Evolutionary conservation across 208 protist genomes (phyloP).

Genomic region (Trypanosoma congolense): DNA sequence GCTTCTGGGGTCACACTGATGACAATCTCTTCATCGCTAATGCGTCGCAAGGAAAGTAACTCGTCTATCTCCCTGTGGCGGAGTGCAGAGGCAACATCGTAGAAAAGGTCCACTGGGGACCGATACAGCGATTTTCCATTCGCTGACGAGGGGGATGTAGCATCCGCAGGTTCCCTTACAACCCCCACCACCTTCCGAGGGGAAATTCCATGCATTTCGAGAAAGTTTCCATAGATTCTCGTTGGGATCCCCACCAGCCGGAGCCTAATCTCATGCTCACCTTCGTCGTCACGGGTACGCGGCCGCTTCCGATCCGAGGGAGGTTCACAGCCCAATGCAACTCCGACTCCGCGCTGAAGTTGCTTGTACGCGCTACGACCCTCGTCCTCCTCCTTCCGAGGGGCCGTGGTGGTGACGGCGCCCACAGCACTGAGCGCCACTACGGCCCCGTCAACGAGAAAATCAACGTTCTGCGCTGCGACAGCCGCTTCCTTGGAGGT

Average conservation of each 20-base stretch:
- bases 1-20: constrained; percentile 10
- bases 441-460: constrained; percentile 14
- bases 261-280: constrained; percentile 6
- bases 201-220: background rate
- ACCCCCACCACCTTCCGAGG: background rate
- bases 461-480: constrained; percentile 13
- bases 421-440: constrained; percentile 18
- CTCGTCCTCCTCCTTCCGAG: constrained; percentile 1
- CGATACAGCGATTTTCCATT: background rate
- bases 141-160: background rate
- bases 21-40: constrained; percentile 20
- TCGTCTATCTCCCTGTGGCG: constrained; percentile 16
- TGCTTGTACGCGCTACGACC: constrained; percentile 23
- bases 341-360: background rate
- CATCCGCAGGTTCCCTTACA: background rate
- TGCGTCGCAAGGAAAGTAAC: constrained; percentile 24
- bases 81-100: constrained; percentile 18
- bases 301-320: background rate
- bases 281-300: background rate
- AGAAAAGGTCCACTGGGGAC: constrained; percentile 15
- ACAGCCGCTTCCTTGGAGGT: constrained; percentile 20
- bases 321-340: background rate
- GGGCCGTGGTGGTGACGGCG: background rate
- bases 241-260: constrained; percentile 16
- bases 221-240: constrained; percentile 11